A percentile compares a stretch with the other conserved stretches of the same genome.
Conservation (phyloP, 225 moss, liverwort and hornwort genomes). For the Takakia lepidozioides region DNA sequence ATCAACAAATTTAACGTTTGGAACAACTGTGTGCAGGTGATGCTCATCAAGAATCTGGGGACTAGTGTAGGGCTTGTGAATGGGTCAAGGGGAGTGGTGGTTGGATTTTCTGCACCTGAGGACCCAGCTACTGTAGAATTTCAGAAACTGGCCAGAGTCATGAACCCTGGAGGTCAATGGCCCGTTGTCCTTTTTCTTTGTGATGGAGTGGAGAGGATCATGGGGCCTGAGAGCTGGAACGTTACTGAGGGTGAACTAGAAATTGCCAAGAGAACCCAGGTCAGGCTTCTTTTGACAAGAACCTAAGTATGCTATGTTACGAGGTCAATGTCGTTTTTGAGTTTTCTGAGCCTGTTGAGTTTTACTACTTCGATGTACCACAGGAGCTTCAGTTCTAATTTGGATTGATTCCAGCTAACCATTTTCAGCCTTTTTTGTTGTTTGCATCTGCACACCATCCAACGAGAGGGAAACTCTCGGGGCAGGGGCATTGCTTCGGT, state of each 20-base stretch:
- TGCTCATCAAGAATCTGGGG: conserved; percentile 86
- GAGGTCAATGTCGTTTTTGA: too few relatives aligned
- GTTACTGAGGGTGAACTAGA: conserved; percentile 67
- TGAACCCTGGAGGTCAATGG: conserved; percentile 58
- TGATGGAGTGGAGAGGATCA: conserved; percentile 47
- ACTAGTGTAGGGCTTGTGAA: conserved; percentile 72
- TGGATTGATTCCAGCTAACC: too few relatives aligned
- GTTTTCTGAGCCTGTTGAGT: too few relatives aligned
- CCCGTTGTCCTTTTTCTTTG: conserved; percentile 78
- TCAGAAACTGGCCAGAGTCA: conserved; percentile 20
- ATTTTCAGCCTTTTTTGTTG: too few relatives aligned
- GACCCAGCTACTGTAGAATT: conserved; percentile 40
- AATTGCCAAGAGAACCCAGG: conserved; percentile 75
- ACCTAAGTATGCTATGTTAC: too few relatives aligned
- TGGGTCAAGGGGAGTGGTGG: conserved; percentile 86
- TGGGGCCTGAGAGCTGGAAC: conserved; percentile 76
- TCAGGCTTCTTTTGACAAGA: conserved; percentile 10
- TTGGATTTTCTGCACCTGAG: conserved; percentile 61
- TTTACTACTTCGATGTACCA: too few relatives aligned
- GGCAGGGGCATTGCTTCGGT: too few relatives aligned
- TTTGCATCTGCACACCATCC: too few relatives aligned
- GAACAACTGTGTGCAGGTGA: too few relatives aligned
- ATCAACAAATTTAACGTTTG: too few relatives aligned
- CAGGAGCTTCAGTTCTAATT: too few relatives aligned
- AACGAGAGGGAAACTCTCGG: too few relatives aligned